These are phyloP conservation scores for Alternaria rosae DNA, from an alignment of 2,329 filamentous ascomycete genomes.

Conservation along the genomic window DNA sequence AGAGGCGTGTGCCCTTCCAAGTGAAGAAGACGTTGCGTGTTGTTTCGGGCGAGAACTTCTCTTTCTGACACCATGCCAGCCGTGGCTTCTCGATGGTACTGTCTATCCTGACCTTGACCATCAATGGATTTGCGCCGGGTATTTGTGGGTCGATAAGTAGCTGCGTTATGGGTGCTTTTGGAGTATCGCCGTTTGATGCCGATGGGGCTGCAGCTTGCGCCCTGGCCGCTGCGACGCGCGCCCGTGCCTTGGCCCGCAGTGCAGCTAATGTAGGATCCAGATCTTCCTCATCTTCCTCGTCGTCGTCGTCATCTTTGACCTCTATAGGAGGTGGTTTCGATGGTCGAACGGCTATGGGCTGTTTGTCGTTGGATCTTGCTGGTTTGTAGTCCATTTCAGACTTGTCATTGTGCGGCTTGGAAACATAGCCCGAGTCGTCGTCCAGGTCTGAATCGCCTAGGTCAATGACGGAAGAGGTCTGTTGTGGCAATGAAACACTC, in stretches of 20 bases:
- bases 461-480: constrained; percentile 31
- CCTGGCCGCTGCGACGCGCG: constrained; percentile 28
- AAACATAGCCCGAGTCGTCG: constrained; percentile 13
- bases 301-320: constrained; percentile 22
- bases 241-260: constrained; percentile 36
- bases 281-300: constrained; percentile 38
- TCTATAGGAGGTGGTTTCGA: constrained; percentile 14
- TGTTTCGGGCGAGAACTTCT: constrained; percentile 61
- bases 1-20: constrained; percentile 77
- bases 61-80: constrained; percentile 71
- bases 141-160: constrained; percentile 75
- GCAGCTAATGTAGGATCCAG: constrained; percentile 40
- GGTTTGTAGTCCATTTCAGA: background rate
- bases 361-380: background rate
- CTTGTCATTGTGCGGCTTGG: constrained; percentile 13
- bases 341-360: constrained; percentile 11
- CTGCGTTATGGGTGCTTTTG: constrained; percentile 55
- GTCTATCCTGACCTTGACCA: constrained; percentile 71
- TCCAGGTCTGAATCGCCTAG: constrained; percentile 35
- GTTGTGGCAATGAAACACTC: constrained; percentile 7
- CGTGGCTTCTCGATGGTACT: constrained; percentile 73
- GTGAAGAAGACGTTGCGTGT: constrained; percentile 73
- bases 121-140: constrained; percentile 64
- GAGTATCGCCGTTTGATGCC: constrained; percentile 7
- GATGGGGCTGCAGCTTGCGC: constrained; percentile 15